Percentiles rank a stretch among this genome's conserved stretches.
Conservation (phyloP, 495 filamentous ascomycete species). For the Penicillium alfredii region DNA sequence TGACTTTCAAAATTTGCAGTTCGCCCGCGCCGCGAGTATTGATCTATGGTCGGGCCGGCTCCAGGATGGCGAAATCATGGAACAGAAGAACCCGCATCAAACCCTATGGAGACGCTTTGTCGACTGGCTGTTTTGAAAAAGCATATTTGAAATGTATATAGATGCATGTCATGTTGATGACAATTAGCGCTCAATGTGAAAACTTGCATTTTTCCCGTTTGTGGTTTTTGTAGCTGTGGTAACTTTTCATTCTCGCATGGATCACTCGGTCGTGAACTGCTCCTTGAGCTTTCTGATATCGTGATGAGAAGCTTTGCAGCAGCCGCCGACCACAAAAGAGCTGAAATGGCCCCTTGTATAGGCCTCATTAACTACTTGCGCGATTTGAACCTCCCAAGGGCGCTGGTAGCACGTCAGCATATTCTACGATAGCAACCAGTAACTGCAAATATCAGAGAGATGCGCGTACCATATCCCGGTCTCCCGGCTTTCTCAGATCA, state of each 20-base stretch:
- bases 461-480: conserved; percentile 18
- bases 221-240: conserved; percentile 1
- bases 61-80: conserved; percentile 30
- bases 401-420: conserved; percentile 17
- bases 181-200: not conserved
- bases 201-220: conserved; percentile 1
- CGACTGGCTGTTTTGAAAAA: conserved; percentile 29
- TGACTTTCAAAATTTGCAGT: conserved; percentile 13
- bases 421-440: not conserved
- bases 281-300: conserved; percentile 44
- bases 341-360: conserved; percentile 42
- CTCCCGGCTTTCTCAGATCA: not conserved
- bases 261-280: conserved; percentile 15
- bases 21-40: conserved; percentile 24
- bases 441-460: not conserved
- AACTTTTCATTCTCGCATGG: not conserved
- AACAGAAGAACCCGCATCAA: conserved; percentile 12
- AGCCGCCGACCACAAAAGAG: conserved; percentile 52
- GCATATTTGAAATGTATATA: conserved; percentile 17
- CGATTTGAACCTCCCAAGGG: conserved; percentile 47
- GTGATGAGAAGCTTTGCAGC: conserved; percentile 50
- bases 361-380: conserved; percentile 29
- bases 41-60: conserved; percentile 36
- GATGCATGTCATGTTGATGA: conserved; percentile 12
- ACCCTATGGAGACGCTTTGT: conserved; percentile 21